A percentile compares a stretch with the other conserved stretches of the same genome.
phyloP scores from a whole-genome alignment of 2,329 filamentous ascomycete genomes.

The Daldinia sp. region DNA sequence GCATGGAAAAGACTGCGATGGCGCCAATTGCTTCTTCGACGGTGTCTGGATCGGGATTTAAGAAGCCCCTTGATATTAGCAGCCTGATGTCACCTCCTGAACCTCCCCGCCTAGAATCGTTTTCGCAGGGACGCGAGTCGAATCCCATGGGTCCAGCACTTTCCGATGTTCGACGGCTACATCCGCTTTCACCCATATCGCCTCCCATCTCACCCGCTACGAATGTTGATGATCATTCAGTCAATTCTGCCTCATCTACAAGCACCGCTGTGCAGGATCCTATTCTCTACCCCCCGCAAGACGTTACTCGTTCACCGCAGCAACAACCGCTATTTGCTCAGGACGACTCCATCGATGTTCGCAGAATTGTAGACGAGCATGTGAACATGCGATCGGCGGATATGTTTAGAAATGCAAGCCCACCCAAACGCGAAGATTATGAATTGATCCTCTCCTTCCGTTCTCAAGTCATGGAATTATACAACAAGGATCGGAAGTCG shows the following conservation, averaged over 20 bases:
- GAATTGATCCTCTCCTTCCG: conserved; percentile 65
- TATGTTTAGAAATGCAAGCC: conserved; percentile 59
- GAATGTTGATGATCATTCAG: conserved; percentile 53
- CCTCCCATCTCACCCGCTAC: conserved; percentile 69
- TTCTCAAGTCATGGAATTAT: conserved; percentile 64
- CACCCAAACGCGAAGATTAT: conserved; percentile 67
- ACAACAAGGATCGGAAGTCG: conserved; percentile 56
- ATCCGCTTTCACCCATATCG: conserved; percentile 62
- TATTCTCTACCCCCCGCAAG: conserved; percentile 67
- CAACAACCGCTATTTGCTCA: conserved; percentile 64
- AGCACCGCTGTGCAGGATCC: conserved; percentile 62
- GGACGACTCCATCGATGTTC: conserved; percentile 57
- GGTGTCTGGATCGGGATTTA: conserved; percentile 46
- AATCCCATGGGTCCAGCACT: conserved; percentile 46
- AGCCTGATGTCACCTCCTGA: conserved; percentile 74
- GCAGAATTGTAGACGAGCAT: conserved; percentile 64
- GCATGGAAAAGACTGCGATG: conserved; percentile 37
- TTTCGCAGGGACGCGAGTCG: conserved; percentile 53
- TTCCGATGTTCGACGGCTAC: conserved; percentile 50
- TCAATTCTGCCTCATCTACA: conserved; percentile 48
- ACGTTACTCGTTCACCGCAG: conserved; percentile 56
- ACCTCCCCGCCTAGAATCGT: conserved; percentile 64
- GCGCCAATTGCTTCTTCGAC: conserved; percentile 33
- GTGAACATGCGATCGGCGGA: conserved; percentile 58
- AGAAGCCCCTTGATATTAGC: conserved; percentile 62